Base-by-base conservation (phyloP, 2,329 filamentous ascomycete genomes). In the Venturia pyrina region DNA sequence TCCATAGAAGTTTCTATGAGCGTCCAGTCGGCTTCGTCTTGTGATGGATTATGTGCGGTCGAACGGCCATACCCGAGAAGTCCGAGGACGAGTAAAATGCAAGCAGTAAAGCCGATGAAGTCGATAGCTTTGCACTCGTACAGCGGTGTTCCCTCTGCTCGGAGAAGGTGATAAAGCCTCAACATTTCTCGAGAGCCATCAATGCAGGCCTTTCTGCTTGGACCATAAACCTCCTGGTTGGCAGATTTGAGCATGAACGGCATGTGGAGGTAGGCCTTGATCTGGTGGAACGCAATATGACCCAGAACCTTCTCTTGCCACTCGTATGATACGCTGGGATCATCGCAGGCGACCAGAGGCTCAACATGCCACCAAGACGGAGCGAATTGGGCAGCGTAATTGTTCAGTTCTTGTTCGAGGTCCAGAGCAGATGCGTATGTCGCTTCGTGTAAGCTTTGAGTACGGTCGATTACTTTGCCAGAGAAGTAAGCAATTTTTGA, bases 41-140 rank as follows among this genome's bases (percentile, higher is more conserved):
- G 69, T 17, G 68, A 66, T 24, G 60, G 48, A 1, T 66, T 67
- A 13, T 21, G 46, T n/a, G 32, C 65, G 6, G 68, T 65, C 44
- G 68, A 19, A 44, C 67, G 62, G 57, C 74, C 73, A 57, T 75
- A 76, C 63, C 75, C 76, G 68, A 78, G 72, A 7, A 78, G 72
- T 1, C 77, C 77, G n/a, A 81, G 72, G 11, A 78, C 71, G 41
- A 81, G 70, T 28, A 81, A 72, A 1, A 79, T 74, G 3, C 78
- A 76, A 6, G 77, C 74, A 1, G 78, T 80, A 70, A 81, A 81
- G 46, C 75, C 79, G 48, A 79, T 75, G 66, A 81, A 80, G 68
- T 81, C 79, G 21, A 78, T 71, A 10, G 78, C 77, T 66, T 79
- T 79, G 72, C 79, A 80, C 66, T 81, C 77, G 69, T 79, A 80